Evolutionary conservation across 805 yeast genomes (phyloP), one percentile per base, ranked within the genome.

Genomic region (Starmera quercuum): DNA sequence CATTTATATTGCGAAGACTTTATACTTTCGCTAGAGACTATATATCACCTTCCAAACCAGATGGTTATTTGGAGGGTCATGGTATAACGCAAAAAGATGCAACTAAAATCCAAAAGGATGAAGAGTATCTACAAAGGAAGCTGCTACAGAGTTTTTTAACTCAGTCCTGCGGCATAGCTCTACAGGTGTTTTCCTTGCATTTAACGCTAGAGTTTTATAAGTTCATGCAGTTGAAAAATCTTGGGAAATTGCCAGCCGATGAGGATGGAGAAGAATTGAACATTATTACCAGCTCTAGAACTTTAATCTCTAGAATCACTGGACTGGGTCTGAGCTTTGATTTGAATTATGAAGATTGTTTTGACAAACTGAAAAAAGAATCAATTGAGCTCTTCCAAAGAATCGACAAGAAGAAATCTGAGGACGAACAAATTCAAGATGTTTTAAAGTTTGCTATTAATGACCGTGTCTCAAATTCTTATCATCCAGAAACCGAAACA

Each of bases 321-420:
- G 67, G 67, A 34, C 59, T 86, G 38, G 69, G 82, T 1, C 48
- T 64, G 21, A 74, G 92, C 4, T 73, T 71, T 55, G 97, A 88
- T 54, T 49, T 85, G 33, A 74, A 79, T 33, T 58, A 77, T 10
- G 58, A 56, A n/a, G 46, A 47, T 1, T 54, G 56, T 16, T 66
- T 79, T 29, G 39, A 44, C 3, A 43, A 58, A 2, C 15, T 46
- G 2, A 48, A 65, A 7, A 45, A 51, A 4, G 63, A 63, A 22
- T 55, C 78, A 2, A 55, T 53, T 27, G 45, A 51, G 3, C 47
- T 80, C 3, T 73, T 81, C 31, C 45, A 46, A 6, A 52, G 51
- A n/a, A 51, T 61, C 31, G 46, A 49, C 14, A 42, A 49, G 26
- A 46, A 48, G 14, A 51, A 58, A 31, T 54, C 56, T 13, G 45